Evolutionary conservation across 345 rosid species (phyloP).

Genomic region (Hibiscus tridactylites): DNA sequence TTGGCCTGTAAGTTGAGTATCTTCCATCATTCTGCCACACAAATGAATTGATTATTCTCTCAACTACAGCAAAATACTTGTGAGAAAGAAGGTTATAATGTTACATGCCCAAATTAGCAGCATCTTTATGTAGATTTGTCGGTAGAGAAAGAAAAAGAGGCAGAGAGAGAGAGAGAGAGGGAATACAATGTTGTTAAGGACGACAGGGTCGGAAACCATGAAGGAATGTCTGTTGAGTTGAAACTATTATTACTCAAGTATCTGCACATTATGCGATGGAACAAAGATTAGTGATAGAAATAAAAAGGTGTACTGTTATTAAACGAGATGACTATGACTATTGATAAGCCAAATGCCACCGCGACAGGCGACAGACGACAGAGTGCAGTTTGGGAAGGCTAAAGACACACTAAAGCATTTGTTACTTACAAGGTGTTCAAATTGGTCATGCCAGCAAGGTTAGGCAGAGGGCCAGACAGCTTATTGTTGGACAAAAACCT

Average conservation of each 20-base stretch:
- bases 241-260: conserved; percentile 78
- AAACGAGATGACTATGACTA: neutral
- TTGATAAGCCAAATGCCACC: neutral
- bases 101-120: neutral
- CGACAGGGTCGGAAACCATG: conserved; percentile 43
- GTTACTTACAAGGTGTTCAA: conserved; percentile 63
- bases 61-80: neutral
- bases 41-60: neutral
- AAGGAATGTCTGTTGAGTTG: conserved; percentile 35
- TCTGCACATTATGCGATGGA: conserved; percentile 32
- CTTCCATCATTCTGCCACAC: conserved; percentile 58
- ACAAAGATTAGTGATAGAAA: neutral
- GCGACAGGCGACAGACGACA: neutral
- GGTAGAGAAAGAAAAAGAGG: neutral
- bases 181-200: conserved; percentile 68
- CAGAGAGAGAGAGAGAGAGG: conserved; percentile 5
- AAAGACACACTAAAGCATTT: neutral
- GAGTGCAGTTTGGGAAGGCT: neutral
- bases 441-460: conserved; percentile 43
- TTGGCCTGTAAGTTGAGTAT: conserved; percentile 35
- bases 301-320: neutral
- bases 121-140: neutral
- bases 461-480: conserved; percentile 51
- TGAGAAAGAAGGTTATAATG: neutral
- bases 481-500: conserved; percentile 71